Evolutionary conservation across 257 asterid species (phyloP), one percentile per base, ranked within the genome.

Genomic region (Misopates orontium): DNA sequence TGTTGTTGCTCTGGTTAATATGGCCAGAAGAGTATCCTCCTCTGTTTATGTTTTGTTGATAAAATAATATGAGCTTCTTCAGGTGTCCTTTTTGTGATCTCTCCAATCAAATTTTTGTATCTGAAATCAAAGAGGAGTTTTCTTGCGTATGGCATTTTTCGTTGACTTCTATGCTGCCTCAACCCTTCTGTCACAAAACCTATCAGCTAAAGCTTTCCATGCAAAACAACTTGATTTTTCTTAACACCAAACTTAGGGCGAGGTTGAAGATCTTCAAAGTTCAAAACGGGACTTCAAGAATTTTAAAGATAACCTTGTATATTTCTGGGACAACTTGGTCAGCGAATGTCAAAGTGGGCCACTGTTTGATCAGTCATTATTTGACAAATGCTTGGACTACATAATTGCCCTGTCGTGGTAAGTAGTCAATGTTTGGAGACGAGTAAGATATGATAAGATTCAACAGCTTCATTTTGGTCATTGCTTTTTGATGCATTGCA

Each of bases 341-440:
- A 80, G 83, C 17, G 97, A 94, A 77, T 86, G 99, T 68, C 96
- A 94, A 82, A 82, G 70, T 83, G 98, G 96, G 51, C 93, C 96
- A n/a, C 85, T 94, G 28, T 94, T 90, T 79, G 95, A 94, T 80
- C 83, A 84, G 76, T 78, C 78, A 76, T 73, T 94, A 45, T 90
- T 94, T 68, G 98, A 90, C 60, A 85, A 82, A 82, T 94, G 95
- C 84, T 75, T 88, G 88, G 96, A 94, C 85, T 94, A 90, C 86
- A 89, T 94, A 61, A 94, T 94, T 75, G 97, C 99, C 66, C 65
- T 94, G 70, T 94, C 99, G 56, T 94, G 99, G 99, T 94, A 77
- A 80, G 90, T 74, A 48, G 63, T 77, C 64, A 45, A 63, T 56
- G 8, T 47, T 53, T 16, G 51, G 65, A 60, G 56, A 22, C 61